These are phyloP conservation scores for Pythium periplocum DNA, from an alignment of 352 stramenopile genomes.

Conservation along the genomic window DNA sequence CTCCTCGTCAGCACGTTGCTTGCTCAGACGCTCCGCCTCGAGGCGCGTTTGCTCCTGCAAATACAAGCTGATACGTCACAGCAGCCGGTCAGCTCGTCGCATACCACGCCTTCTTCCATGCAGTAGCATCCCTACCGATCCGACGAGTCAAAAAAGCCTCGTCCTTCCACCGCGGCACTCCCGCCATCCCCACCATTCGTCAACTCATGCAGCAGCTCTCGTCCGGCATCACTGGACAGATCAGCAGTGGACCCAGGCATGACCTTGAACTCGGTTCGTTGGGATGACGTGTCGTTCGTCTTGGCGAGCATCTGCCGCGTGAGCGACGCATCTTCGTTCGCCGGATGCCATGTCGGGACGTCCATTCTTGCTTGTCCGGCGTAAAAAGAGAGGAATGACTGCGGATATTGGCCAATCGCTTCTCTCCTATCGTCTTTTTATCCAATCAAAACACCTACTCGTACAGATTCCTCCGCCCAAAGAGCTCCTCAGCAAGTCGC, in stretches of 20 bases:
- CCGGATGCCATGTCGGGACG: conserved; percentile 67
- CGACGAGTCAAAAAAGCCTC: conserved; percentile 66
- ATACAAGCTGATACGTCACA: conserved; percentile 31
- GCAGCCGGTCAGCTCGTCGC: background rate
- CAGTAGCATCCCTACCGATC: conserved; percentile 26
- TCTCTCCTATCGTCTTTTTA: background rate
- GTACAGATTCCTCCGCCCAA: conserved; percentile 38
- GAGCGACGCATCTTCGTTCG: conserved; percentile 49
- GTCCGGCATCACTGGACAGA: conserved; percentile 61
- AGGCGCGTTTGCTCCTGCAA: conserved; percentile 59
- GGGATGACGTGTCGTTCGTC: conserved; percentile 7
- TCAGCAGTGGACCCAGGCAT: conserved; percentile 52
- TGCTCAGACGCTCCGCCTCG: conserved; percentile 27
- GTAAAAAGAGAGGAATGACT: background rate
- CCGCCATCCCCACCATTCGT: conserved; percentile 23
- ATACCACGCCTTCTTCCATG: no score
- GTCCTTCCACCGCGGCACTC: conserved; percentile 31
- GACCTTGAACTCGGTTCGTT: conserved; percentile 63
- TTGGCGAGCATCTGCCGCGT: conserved; percentile 23
- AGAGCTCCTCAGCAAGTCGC: conserved; percentile 27
- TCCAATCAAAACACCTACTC: conserved; percentile 36
- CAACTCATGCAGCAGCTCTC: conserved; percentile 49
- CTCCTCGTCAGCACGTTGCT: conserved; percentile 27
- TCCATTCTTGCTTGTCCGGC: conserved; percentile 33
- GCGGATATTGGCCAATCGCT: background rate